Percentiles rank a stretch among this genome's conserved stretches.
phyloP scores from a whole-genome alignment of 1,139 yeast species.

The Sugiyamaella castrensis region DNA sequence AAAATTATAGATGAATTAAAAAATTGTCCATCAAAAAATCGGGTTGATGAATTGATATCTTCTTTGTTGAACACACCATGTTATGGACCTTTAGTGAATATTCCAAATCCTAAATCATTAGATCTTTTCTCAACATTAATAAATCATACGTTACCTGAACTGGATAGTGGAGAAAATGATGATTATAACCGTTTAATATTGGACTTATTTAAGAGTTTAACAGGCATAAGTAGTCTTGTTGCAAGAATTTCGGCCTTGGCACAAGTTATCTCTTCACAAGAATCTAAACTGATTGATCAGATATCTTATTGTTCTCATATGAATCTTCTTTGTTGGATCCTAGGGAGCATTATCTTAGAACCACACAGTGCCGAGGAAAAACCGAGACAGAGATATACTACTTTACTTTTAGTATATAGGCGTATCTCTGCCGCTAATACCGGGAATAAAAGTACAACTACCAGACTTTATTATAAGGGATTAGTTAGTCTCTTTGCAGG shows the following conservation, averaged over 20 bases:
- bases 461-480: conserved; percentile 8
- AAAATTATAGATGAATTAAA: conserved; percentile 4
- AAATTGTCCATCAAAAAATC: background rate
- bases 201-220: conserved; percentile 18
- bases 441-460: no score
- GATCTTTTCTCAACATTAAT: conserved; percentile 21
- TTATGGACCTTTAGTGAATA: background rate
- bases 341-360: no score
- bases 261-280: conserved; percentile 7
- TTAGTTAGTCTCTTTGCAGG: conserved; percentile 20
- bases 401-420: background rate
- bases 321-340: background rate
- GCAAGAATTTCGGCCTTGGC: conserved; percentile 15
- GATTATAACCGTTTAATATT: background rate
- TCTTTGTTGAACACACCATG: background rate
- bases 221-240: conserved; percentile 20
- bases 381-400: no score
- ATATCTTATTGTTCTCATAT: conserved; percentile 8
- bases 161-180: conserved; percentile 6
- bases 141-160: conserved; percentile 22
- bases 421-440: background rate
- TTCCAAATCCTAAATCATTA: conserved; percentile 11
- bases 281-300: conserved; percentile 6
- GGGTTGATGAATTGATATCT: conserved; percentile 2
- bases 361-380: no score